Evolutionary conservation across 164 flowering plant species (phyloP).

Genomic region (Sedum album): DNA sequence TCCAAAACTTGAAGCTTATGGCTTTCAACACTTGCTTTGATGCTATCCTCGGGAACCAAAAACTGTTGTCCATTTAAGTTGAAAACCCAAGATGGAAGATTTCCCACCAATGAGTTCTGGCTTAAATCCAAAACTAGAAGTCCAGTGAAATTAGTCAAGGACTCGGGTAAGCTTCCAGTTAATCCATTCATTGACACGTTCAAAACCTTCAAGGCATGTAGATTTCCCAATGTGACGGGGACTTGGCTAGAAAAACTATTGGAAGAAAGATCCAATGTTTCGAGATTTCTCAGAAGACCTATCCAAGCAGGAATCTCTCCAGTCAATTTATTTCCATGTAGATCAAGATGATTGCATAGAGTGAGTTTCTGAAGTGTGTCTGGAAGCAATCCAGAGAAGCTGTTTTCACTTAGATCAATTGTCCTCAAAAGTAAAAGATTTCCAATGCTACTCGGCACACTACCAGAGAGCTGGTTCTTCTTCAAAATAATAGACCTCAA

Average conservation of each 20-base stretch:
- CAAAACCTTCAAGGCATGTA: conserved; percentile 41
- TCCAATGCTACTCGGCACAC: conserved; percentile 63
- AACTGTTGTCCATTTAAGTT: conserved; percentile 27
- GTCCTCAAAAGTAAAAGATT: conserved; percentile 51
- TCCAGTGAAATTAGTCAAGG: conserved; percentile 37
- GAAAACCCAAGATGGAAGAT: conserved; percentile 65
- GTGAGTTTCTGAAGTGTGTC: conserved; percentile 53
- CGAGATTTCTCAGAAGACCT: too few relatives aligned
- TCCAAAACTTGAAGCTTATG: conserved; percentile 44
- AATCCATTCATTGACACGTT: conserved; percentile 54
- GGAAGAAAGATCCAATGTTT: too few relatives aligned
- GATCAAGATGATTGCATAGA: conserved; percentile 41
- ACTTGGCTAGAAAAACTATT: too few relatives aligned
- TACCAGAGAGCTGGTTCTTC: conserved; percentile 52
- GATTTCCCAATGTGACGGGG: conserved; percentile 52
- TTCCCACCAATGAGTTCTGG: too few relatives aligned
- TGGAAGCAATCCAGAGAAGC: conserved; percentile 57
- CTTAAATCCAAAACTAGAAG: conserved; percentile 54
- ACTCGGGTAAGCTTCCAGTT: conserved; percentile 58
- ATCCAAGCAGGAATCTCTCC: too few relatives aligned
- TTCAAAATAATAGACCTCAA: conserved; percentile 44
- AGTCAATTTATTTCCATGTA: conserved; percentile 40
- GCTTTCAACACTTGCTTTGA: too few relatives aligned
- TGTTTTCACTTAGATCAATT: too few relatives aligned
- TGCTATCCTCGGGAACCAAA: too few relatives aligned